Percentiles rank a stretch among this genome's conserved stretches.
Evolutionary conservation across 2,329 filamentous ascomycete species (phyloP).

Genomic region (Exserohilum turcica): DNA sequence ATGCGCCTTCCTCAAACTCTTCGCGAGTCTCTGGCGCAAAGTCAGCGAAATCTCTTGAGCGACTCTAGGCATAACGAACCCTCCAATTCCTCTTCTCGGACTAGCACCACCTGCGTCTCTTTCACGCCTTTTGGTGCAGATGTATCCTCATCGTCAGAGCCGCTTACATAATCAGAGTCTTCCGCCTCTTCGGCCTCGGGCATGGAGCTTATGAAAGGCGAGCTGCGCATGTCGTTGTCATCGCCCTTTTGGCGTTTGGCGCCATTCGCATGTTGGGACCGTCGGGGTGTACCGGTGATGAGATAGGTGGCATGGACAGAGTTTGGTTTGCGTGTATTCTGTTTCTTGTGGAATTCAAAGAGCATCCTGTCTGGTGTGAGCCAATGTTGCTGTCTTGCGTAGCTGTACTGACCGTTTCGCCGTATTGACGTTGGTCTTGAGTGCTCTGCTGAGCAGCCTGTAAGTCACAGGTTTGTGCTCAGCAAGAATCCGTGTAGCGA

Average conservation of each 20-base stretch:
- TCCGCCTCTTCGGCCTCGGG: slow-evolving; percentile 52
- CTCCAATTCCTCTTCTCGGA: slow-evolving; percentile 73
- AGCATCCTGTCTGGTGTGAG: slow-evolving; percentile 67
- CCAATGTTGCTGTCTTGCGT: neutral
- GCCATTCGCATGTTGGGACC: slow-evolving; percentile 44
- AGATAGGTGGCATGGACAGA: slow-evolving; percentile 93
- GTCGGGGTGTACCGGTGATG: slow-evolving; percentile 70
- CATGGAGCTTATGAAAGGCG: slow-evolving; percentile 70
- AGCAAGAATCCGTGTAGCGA: slow-evolving; percentile 76
- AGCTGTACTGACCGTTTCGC: slow-evolving; percentile 76
- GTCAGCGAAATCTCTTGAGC: slow-evolving; percentile 16
- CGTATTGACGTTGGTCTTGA: slow-evolving; percentile 82
- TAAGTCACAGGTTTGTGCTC: slow-evolving; percentile 83
- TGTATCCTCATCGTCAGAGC: slow-evolving; percentile 51
- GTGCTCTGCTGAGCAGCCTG: slow-evolving; percentile 77
- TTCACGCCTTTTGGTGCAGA: slow-evolving; percentile 45
- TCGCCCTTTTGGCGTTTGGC: slow-evolving; percentile 59
- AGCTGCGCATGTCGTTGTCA: slow-evolving; percentile 69
- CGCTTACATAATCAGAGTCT: slow-evolving; percentile 29
- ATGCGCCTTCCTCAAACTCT: slow-evolving; percentile 72
- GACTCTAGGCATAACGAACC: slow-evolving; percentile 52
- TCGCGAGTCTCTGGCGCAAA: slow-evolving; percentile 63
- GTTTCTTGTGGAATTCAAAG: slow-evolving; percentile 79
- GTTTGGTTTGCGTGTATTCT: slow-evolving; percentile 74
- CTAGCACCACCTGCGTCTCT: slow-evolving; percentile 67